Percentiles rank a stretch among this genome's conserved stretches.
Evolutionary conservation across 2,329 filamentous ascomycete species (phyloP).

Genomic region (Paraconiothyrium sp.): DNA sequence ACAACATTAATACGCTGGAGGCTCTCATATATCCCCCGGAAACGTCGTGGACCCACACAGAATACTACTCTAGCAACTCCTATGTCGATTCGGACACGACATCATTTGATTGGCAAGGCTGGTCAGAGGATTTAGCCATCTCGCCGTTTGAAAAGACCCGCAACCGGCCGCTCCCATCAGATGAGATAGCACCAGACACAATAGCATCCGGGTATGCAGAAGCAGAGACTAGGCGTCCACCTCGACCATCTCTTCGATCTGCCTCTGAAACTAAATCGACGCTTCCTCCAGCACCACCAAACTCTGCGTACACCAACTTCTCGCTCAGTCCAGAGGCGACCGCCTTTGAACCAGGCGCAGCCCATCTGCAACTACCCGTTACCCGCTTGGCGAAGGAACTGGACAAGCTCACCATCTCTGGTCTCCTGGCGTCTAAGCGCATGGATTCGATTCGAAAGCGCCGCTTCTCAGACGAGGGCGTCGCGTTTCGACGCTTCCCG

Average conservation of each 20-base stretch:
- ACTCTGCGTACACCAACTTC: constrained; percentile 26
- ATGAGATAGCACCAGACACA: constrained; percentile 36
- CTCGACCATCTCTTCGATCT: constrained; percentile 12
- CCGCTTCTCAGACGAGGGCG: constrained; percentile 28
- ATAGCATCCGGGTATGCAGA: neutral
- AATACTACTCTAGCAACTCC: constrained; percentile 28
- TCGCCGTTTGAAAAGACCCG: constrained; percentile 36
- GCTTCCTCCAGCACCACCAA: constrained; percentile 23
- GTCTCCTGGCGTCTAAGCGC: constrained; percentile 28
- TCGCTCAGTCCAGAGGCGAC: constrained; percentile 34
- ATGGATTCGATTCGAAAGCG: constrained; percentile 23
- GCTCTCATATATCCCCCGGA: constrained; percentile 23
- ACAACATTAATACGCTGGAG: constrained; percentile 42
- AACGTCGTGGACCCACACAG: constrained; percentile 21
- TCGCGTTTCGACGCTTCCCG: constrained; percentile 21
- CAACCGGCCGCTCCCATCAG: constrained; percentile 20
- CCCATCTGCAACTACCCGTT: constrained; percentile 8
- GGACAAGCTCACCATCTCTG: constrained; percentile 33
- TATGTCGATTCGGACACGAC: constrained; percentile 30
- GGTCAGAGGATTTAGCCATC: constrained; percentile 33
- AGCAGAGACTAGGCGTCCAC: constrained; percentile 14
- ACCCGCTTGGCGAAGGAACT: constrained; percentile 14
- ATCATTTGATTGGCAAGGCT: constrained; percentile 43
- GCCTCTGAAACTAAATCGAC: constrained; percentile 4
- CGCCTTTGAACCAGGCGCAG: constrained; percentile 32